Conservation (phyloP, 768 basidiomycete species). For the Leccinum disarticulatum region DNA sequence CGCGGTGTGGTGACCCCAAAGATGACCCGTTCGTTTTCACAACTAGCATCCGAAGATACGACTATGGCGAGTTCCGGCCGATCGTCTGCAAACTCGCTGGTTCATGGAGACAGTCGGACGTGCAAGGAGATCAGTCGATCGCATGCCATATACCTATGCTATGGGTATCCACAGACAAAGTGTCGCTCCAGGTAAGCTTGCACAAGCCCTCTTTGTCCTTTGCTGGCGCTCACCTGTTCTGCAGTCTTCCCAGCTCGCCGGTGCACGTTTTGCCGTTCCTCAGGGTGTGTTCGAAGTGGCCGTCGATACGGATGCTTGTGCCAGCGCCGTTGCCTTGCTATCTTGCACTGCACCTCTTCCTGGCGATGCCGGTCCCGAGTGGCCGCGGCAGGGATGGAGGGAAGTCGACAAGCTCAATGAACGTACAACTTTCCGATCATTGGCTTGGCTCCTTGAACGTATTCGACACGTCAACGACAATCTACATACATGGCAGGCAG, state of each 20-base stretch:
- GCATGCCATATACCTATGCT: conserved; percentile 57
- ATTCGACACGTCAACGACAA: conserved; percentile 71
- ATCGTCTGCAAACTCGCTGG: conserved; percentile 71
- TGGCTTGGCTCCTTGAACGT: conserved; percentile 88
- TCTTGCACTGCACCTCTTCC: conserved; percentile 73
- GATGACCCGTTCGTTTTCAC: conserved; percentile 88
- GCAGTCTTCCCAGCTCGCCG: conserved; percentile 52
- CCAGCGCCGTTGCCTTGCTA: conserved; percentile 74
- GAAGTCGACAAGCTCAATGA: conserved; percentile 89
- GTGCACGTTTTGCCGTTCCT: conserved; percentile 70
- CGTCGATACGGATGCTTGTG: conserved; percentile 62
- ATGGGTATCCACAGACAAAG: conserved; percentile 56
- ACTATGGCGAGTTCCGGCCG: conserved; percentile 79
- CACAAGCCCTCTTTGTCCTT: background rate
- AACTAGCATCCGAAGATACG: conserved; percentile 70
- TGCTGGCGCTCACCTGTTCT: conserved; percentile 7
- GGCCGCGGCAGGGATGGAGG: conserved; percentile 71
- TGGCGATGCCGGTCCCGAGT: conserved; percentile 71
- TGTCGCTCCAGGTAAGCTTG: conserved; percentile 54
- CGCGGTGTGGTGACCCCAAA: conserved; percentile 67
- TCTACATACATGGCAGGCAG: conserved; percentile 65
- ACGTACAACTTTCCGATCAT: conserved; percentile 70
- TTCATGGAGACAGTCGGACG: conserved; percentile 74
- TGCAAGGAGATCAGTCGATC: conserved; percentile 48
- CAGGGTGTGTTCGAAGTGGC: conserved; percentile 48